A percentile compares a stretch with the other conserved stretches of the same genome.
phyloP scores from a whole-genome alignment of 345 rosid genomes.

The Brassica incana region DNA sequence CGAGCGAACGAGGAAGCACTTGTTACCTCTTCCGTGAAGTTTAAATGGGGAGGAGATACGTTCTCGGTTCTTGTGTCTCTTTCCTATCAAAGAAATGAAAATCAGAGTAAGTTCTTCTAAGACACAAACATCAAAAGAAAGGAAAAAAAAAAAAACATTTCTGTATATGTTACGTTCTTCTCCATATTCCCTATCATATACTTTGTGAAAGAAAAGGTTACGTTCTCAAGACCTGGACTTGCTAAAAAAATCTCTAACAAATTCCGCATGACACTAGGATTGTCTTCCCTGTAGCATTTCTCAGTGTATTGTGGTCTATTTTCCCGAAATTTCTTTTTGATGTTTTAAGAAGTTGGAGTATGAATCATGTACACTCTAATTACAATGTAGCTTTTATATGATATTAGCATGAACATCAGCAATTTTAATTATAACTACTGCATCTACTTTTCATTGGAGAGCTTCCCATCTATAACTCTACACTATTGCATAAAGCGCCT shows the following conservation, averaged over 20 bases:
- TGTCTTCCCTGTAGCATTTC: no score
- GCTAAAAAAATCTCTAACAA: conserved; percentile 2
- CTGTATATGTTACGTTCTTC: neutral
- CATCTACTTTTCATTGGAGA: neutral
- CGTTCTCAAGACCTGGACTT: conserved; percentile 2
- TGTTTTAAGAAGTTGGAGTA: no score
- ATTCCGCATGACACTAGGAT: neutral
- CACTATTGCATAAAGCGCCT: no score
- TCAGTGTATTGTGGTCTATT: no score
- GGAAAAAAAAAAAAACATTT: neutral
- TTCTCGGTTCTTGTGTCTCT: conserved; percentile 45
- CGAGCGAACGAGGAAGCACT: conserved; percentile 79
- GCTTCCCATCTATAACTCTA: neutral
- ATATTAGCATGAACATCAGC: neutral
- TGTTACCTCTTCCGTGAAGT: conserved; percentile 70
- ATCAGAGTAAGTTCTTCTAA: conserved; percentile 27
- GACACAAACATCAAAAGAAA: conserved; percentile 7
- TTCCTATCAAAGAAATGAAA: conserved; percentile 51
- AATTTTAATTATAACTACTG: neutral
- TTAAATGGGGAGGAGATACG: conserved; percentile 47
- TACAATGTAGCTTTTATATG: neutral
- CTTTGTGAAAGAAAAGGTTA: neutral
- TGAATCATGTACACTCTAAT: neutral
- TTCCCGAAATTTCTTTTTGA: no score
- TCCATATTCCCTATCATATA: neutral